Evolutionary conservation across 2,329 filamentous ascomycete species (phyloP).

Genomic region (Colletotrichum nymphaeae): DNA sequence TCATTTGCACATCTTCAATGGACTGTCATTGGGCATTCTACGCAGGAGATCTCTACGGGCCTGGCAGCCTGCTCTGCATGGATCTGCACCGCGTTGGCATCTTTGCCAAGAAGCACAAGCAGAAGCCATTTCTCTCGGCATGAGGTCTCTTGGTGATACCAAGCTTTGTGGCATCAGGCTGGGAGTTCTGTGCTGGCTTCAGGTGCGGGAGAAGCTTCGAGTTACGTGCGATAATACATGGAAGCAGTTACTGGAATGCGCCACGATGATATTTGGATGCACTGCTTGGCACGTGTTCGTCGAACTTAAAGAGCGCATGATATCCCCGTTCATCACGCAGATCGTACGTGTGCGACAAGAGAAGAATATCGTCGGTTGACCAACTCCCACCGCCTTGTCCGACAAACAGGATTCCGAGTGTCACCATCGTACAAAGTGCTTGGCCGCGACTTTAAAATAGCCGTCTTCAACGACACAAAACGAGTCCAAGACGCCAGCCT

Average conservation of each 20-base stretch:
- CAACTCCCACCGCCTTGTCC: not conserved
- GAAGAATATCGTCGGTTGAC: not conserved
- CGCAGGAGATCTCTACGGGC: not conserved
- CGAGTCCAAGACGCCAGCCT: not conserved
- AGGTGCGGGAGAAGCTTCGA: not conserved
- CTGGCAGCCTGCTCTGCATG: not conserved
- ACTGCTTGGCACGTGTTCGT: not conserved
- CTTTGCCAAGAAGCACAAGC: not conserved
- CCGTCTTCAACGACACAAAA: not conserved
- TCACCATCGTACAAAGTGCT: not conserved
- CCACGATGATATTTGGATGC: not conserved
- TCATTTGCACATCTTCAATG: not conserved
- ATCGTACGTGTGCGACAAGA: not conserved
- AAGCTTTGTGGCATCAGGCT: constrained; percentile 31
- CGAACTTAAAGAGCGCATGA: not conserved
- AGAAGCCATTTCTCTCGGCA: not conserved
- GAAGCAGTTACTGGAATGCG: not conserved
- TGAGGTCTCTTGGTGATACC: constrained; percentile 8
- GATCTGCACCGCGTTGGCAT: not conserved
- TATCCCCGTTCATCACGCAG: not conserved
- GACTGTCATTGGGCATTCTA: not conserved
- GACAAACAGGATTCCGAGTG: not conserved
- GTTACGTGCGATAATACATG: not conserved
- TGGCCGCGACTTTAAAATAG: not conserved
- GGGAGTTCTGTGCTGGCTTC: not conserved